A percentile compares a stretch with the other conserved stretches of the same genome.
Conservation (phyloP, 305 asterid species). For the Fraxinus ornus region DNA sequence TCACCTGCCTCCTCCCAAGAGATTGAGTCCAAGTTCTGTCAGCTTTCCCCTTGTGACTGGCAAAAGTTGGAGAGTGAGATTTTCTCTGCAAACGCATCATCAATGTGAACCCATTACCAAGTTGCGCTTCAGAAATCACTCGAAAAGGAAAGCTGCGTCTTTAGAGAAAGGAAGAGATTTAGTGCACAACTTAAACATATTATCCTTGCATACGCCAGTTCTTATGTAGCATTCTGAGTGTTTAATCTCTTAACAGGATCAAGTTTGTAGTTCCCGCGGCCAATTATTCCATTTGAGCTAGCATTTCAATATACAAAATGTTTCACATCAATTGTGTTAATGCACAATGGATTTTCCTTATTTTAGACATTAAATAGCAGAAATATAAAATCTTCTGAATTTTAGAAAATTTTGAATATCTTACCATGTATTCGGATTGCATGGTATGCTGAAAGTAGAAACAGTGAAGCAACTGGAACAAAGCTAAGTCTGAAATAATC, state of each 20-base stretch:
- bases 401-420: background rate
- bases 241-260: conserved; percentile 1
- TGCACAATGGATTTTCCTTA: background rate
- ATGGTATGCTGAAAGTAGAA: background rate
- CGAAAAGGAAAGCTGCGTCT: conserved; percentile 37
- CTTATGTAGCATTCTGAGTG: conserved; percentile 12
- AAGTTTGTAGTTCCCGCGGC: conserved; percentile 45
- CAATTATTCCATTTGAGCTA: conserved; percentile 21
- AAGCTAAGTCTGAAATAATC: background rate
- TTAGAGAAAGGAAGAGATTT: conserved; percentile 22
- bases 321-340: background rate
- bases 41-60: conserved; percentile 33
- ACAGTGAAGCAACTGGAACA: background rate
- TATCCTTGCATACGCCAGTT: conserved; percentile 67
- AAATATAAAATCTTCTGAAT: too few species aligned
- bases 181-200: conserved; percentile 46
- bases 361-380: conserved; percentile 5
- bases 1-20: conserved; percentile 22
- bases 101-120: conserved; percentile 28
- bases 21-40: conserved; percentile 28
- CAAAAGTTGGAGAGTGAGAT: conserved; percentile 50
- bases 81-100: conserved; percentile 26
- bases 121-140: conserved; percentile 26
- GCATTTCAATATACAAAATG: conserved; percentile 13
- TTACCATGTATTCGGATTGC: background rate